Evolutionary conservation across 1,139 yeast species (phyloP).

Genomic region (Suhomyces atakaporum): DNA sequence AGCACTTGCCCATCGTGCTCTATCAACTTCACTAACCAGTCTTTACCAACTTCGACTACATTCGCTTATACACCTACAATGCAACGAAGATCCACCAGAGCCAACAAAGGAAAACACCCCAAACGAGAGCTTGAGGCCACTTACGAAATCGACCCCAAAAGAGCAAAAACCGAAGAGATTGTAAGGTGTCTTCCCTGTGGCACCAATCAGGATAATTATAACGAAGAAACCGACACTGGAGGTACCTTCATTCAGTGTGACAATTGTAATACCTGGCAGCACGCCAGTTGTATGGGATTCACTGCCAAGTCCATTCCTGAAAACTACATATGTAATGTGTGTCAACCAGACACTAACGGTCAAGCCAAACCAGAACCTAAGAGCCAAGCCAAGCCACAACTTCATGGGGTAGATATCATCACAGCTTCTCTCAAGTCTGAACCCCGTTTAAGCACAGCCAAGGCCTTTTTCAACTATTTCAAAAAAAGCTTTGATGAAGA

Average conservation of each 20-base stretch:
- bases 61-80: too few species aligned
- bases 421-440: conserved; percentile 28
- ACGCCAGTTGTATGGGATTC: conserved; percentile 69
- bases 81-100: conserved; percentile 38
- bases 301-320: conserved; percentile 31
- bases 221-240: conserved; percentile 58
- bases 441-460: conserved; percentile 38
- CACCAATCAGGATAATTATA: conserved; percentile 61
- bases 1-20: too few species aligned
- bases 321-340: conserved; percentile 35
- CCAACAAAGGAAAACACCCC: conserved; percentile 45
- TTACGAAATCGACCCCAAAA: too few species aligned
- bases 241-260: conserved; percentile 83
- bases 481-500: conserved; percentile 45
- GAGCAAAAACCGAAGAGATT: conserved; percentile 27
- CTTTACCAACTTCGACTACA: too few species aligned
- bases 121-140: conserved; percentile 32
- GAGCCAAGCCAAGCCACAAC: too few species aligned
- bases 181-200: conserved; percentile 70
- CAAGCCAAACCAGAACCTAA: too few species aligned
- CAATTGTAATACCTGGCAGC: conserved; percentile 82
- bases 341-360: conserved; percentile 17
- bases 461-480: conserved; percentile 41
- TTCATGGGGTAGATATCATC: conserved; percentile 14
- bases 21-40: too few species aligned